A percentile compares a stretch with the other conserved stretches of the same genome.
phyloP scores from a whole-genome alignment of 2,329 filamentous ascomycete genomes.

The Lachnellula suecica region DNA sequence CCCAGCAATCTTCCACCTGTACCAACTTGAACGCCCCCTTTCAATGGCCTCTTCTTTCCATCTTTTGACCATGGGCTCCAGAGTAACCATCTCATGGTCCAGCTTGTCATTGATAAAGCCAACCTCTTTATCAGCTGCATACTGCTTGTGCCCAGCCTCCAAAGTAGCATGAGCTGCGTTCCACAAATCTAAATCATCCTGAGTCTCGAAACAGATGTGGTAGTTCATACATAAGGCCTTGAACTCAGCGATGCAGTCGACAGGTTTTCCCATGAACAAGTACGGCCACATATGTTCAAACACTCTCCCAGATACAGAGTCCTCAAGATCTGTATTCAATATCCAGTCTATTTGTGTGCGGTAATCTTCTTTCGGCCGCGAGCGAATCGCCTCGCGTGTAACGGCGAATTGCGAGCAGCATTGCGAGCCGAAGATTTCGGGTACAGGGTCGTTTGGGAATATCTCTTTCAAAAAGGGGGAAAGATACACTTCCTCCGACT shows the following conservation, averaged over 20 bases:
- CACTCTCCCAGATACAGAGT: constrained; percentile 56
- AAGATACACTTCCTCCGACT: constrained; percentile 22
- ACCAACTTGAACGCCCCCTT: neutral
- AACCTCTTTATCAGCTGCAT: neutral
- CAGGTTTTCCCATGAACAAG: constrained; percentile 21
- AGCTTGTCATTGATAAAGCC: neutral
- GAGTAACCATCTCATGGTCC: neutral
- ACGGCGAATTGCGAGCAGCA: constrained; percentile 68
- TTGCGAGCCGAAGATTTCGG: constrained; percentile 50
- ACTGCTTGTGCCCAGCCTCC: constrained; percentile 1
- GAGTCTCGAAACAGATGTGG: constrained; percentile 26
- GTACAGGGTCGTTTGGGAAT: constrained; percentile 35
- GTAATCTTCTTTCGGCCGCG: constrained; percentile 52
- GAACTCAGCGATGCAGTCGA: constrained; percentile 26
- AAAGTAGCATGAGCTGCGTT: constrained; percentile 15
- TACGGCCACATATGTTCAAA: constrained; percentile 65
- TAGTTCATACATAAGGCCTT: constrained; percentile 26
- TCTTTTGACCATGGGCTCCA: neutral
- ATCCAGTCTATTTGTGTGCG: constrained; percentile 58
- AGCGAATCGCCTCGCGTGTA: constrained; percentile 48
- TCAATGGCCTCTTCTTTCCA: neutral
- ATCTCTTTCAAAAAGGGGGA: too few relatives aligned
- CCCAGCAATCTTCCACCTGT: neutral
- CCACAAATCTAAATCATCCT: constrained; percentile 23
- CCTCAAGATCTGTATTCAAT: constrained; percentile 49